Evolutionary conservation across 805 yeast genomes (phyloP).

Genomic region (Sungouiella thailandica): DNA sequence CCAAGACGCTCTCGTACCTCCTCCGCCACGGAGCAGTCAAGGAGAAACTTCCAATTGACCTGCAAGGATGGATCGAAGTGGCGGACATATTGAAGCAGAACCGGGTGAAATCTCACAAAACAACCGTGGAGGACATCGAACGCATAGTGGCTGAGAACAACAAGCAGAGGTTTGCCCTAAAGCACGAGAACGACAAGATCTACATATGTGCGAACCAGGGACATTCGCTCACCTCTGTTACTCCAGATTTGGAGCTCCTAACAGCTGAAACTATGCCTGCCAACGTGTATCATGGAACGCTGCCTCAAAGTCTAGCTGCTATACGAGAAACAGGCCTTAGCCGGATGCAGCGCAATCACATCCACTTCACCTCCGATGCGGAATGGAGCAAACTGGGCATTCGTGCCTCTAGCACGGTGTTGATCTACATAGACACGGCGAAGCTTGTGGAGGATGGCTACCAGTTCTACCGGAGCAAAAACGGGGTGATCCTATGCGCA

Average conservation of each 20-base stretch:
- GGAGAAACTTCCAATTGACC: conserved; percentile 61
- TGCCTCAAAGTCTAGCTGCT: conserved; percentile 35
- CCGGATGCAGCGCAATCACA: conserved; percentile 73
- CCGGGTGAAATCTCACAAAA: conserved; percentile 50
- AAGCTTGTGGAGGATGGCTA: conserved; percentile 42
- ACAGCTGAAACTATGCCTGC: conserved; percentile 43
- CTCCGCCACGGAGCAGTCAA: conserved; percentile 81
- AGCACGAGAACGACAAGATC: conserved; percentile 19
- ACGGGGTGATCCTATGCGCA: conserved; percentile 67
- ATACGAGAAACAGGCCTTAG: conserved; percentile 58
- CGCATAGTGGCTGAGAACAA: conserved; percentile 60
- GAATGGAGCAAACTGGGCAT: conserved; percentile 65
- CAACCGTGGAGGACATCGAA: conserved; percentile 53
- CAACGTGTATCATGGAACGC: conserved; percentile 79
- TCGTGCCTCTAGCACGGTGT: conserved; percentile 50
- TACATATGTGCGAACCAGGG: conserved; percentile 90
- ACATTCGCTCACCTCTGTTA: conserved; percentile 57
- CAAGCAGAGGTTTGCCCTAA: conserved; percentile 65
- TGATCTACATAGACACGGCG: conserved; percentile 58
- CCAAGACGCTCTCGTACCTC: conserved; percentile 70
- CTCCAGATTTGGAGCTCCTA: conserved; percentile 38
- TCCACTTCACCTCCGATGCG: conserved; percentile 67
- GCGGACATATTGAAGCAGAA: conserved; percentile 50
- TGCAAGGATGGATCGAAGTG: conserved; percentile 61
- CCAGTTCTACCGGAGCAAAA: conserved; percentile 56